Evolutionary conservation across 140 eudicot species (phyloP), one percentile per base, ranked within the genome.

Genomic region (Flaveria floridana): DNA sequence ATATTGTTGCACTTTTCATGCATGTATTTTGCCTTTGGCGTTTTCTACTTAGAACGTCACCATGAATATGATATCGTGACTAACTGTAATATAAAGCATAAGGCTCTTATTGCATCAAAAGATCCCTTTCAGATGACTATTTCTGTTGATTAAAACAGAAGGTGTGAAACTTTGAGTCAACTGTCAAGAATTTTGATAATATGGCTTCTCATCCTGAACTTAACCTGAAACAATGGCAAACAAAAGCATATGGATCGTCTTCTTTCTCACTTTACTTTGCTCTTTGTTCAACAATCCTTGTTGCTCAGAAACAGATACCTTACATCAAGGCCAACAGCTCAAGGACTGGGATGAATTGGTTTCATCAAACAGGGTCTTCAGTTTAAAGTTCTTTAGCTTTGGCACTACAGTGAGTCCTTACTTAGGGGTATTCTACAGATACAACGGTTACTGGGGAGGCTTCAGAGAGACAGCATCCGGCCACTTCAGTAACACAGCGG

Each of bases 341-440:
- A 78, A 73, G 30, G 86, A 74, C 61, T 61, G 82, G 82, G 82
- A 82, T n/a, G 23, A 37, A 13, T 26, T 72, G 52, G 8, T 44
- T 4, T 84, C 88, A 57, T 55, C 83, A 15, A 84, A 81, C 57
- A 58, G 21, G 16, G 55, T 74, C 52, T 84, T 84, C 59, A 53
- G 25, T 56, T 13, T 81, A 20, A 75, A 57, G 75, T 81, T 78
- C 65, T 81, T 84, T 52, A 67, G 82, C 75, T 77, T 74, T 34
- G 77, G 78, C 44, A 72, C 47, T 41, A 67, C 41, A 26, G 47
- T 21, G 4, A 15, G 68, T 67, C 82, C 82, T 10, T 83, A 83
- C 42, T 15, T 78, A 19, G 81, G 88, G 30, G 70, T 84, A 42
- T 84, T 81, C 57, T 81, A 78, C 79, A 78, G 77, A 7, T 3